Evolutionary conservation across 2,329 filamentous ascomycete genomes (phyloP).

Genomic region (Rhynchosporium agropyri): DNA sequence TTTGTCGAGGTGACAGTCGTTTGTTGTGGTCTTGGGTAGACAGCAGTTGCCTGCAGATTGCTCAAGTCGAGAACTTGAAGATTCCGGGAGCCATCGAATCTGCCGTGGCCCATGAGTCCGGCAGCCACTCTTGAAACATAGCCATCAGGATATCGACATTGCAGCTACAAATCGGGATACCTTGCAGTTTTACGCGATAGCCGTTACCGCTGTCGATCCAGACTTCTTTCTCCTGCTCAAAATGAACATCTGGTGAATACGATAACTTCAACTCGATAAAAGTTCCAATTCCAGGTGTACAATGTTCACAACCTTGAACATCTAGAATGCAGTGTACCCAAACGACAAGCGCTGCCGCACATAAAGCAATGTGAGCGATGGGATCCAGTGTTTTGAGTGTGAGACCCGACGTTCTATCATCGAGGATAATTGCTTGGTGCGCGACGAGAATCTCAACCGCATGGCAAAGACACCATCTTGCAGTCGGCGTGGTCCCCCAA

Average conservation of each 20-base stretch:
- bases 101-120: slow-evolving; percentile 27
- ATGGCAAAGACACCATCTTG: slow-evolving; percentile 43
- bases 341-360: slow-evolving; percentile 42
- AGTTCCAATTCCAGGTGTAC: slow-evolving; percentile 25
- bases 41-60: too few species aligned
- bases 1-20: too few species aligned
- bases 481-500: slow-evolving; percentile 42
- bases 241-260: slow-evolving; percentile 24
- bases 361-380: slow-evolving; percentile 43
- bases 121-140: slow-evolving; percentile 26
- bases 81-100: slow-evolving; percentile 30
- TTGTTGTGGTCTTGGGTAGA: too few species aligned
- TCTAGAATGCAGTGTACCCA: slow-evolving; percentile 45
- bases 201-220: slow-evolving; percentile 33
- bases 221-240: slow-evolving; percentile 27
- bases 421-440: slow-evolving; percentile 23
- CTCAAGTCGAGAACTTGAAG: slow-evolving; percentile 19
- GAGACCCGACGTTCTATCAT: slow-evolving; percentile 2
- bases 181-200: slow-evolving; percentile 35
- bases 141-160: slow-evolving; percentile 30
- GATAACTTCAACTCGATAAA: slow-evolving; percentile 37
- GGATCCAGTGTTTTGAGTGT: slow-evolving; percentile 39
- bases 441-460: slow-evolving; percentile 41
- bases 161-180: slow-evolving; percentile 43
- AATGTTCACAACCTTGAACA: slow-evolving; percentile 38